Conservation (phyloP, 2,329 filamentous ascomycete genomes). For the Chalara sp. region DNA sequence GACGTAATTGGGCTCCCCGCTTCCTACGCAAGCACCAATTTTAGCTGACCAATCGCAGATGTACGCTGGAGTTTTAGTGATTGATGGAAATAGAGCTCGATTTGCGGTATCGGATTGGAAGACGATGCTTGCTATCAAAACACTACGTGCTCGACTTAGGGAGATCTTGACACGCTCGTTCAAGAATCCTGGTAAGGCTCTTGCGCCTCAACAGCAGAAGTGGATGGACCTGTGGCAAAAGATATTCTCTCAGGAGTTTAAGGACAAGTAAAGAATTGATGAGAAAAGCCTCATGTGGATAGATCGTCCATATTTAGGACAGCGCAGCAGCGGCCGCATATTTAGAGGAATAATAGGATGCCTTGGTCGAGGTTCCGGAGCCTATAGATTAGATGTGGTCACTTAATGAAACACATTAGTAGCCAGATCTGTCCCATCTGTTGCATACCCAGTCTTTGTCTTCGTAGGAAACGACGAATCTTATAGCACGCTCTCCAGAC, state of each 20-base stretch:
- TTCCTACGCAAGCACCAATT: not conserved
- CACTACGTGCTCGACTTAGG: slow-evolving; percentile 63
- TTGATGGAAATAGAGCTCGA: slow-evolving; percentile 81
- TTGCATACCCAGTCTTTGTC: too few relatives aligned
- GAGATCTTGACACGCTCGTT: slow-evolving; percentile 70
- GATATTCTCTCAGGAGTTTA: slow-evolving; percentile 46
- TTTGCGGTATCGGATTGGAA: slow-evolving; percentile 88
- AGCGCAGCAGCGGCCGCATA: too few relatives aligned
- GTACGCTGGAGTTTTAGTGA: slow-evolving; percentile 77
- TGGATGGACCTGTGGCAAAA: slow-evolving; percentile 72
- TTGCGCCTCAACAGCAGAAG: slow-evolving; percentile 60
- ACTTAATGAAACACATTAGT: too few relatives aligned
- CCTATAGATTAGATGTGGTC: too few relatives aligned
- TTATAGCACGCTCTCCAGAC: too few relatives aligned
- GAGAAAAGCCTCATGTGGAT: too few relatives aligned
- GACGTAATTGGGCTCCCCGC: slow-evolving; percentile 47
- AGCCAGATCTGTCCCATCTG: too few relatives aligned
- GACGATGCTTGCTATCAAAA: slow-evolving; percentile 81
- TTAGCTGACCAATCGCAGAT: slow-evolving; percentile 43
- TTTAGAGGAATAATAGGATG: too few relatives aligned
- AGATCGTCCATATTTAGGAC: too few relatives aligned
- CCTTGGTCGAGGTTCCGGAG: too few relatives aligned
- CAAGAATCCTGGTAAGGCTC: slow-evolving; percentile 56
- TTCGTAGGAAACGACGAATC: too few relatives aligned
- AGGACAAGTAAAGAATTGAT: not conserved